These are phyloP conservation scores for Aspergillus bombycis DNA, from an alignment of 2,329 filamentous ascomycete species.

Conservation along the genomic window DNA sequence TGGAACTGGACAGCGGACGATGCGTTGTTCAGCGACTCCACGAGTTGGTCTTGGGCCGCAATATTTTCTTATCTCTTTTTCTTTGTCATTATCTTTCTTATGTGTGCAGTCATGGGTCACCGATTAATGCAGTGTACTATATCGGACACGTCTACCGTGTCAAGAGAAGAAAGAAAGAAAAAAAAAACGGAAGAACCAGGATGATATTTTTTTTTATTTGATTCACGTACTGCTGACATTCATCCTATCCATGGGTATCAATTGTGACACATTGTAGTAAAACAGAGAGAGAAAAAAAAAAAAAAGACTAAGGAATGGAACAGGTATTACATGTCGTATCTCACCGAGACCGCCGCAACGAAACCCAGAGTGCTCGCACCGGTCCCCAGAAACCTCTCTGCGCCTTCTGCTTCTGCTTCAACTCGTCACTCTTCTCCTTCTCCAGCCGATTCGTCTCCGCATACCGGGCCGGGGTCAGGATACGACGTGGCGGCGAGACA, in stretches of 20 bases:
- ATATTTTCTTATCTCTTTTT: neutral
- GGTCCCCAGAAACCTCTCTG: neutral
- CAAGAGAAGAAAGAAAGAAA: neutral
- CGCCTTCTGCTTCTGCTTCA: conserved; percentile 1
- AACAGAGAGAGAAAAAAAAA: neutral
- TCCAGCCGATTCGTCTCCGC: conserved; percentile 11
- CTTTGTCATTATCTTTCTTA: neutral
- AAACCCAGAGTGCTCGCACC: conserved; percentile 14
- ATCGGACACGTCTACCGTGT: neutral
- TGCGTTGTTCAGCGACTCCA: neutral
- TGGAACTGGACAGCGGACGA: neutral
- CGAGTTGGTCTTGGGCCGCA: neutral
- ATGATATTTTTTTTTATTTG: neutral
- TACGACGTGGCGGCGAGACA: conserved; percentile 16
- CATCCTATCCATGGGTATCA: conserved; percentile 1
- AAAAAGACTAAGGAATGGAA: neutral
- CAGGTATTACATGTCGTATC: neutral
- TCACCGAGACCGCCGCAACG: conserved; percentile 6
- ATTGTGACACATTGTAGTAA: neutral
- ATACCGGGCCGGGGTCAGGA: conserved; percentile 19
- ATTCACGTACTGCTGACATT: neutral
- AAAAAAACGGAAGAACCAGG: neutral
- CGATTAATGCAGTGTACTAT: conserved; percentile 4
- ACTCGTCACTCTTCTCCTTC: neutral
- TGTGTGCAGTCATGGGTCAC: conserved; percentile 1